These are phyloP conservation scores for Thelonectria blattea DNA, from an alignment of 2,329 filamentous ascomycete species.

Conservation along the genomic window DNA sequence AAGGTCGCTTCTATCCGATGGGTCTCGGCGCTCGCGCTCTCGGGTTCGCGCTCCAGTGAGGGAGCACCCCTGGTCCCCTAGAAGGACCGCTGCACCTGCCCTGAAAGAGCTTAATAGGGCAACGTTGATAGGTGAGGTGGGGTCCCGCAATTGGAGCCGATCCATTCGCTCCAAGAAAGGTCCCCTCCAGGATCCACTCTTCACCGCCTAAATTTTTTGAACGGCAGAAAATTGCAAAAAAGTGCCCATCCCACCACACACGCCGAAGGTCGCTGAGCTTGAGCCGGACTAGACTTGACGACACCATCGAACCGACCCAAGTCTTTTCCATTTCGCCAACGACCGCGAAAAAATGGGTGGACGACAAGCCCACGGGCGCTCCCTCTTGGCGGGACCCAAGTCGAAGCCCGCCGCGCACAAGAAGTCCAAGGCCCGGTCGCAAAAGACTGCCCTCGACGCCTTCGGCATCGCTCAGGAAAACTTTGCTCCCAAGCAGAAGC, in stretches of 20 bases:
- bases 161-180: neutral
- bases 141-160: neutral
- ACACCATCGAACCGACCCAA: conserved; percentile 22
- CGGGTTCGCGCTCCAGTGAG: conserved; percentile 8
- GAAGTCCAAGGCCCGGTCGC: conserved; percentile 56
- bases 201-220: conserved; percentile 38
- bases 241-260: conserved; percentile 22
- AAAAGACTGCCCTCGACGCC: conserved; percentile 60
- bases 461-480: conserved; percentile 63
- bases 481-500: conserved; percentile 54
- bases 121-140: conserved; percentile 44
- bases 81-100: conserved; percentile 8
- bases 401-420: conserved; percentile 42
- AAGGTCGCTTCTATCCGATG: conserved; percentile 7
- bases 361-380: conserved; percentile 63
- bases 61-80: conserved; percentile 1
- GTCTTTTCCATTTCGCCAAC: conserved; percentile 10
- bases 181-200: conserved; percentile 36
- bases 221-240: conserved; percentile 39
- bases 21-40: conserved; percentile 24
- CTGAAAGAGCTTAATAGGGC: conserved; percentile 26
- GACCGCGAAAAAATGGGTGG: conserved; percentile 56
- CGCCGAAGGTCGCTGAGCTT: conserved; percentile 12
- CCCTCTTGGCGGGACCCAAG: conserved; percentile 51
- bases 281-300: conserved; percentile 27